Evolutionary conservation across 345 rosid species (phyloP).

Genomic region (Syzygium jambos): DNA sequence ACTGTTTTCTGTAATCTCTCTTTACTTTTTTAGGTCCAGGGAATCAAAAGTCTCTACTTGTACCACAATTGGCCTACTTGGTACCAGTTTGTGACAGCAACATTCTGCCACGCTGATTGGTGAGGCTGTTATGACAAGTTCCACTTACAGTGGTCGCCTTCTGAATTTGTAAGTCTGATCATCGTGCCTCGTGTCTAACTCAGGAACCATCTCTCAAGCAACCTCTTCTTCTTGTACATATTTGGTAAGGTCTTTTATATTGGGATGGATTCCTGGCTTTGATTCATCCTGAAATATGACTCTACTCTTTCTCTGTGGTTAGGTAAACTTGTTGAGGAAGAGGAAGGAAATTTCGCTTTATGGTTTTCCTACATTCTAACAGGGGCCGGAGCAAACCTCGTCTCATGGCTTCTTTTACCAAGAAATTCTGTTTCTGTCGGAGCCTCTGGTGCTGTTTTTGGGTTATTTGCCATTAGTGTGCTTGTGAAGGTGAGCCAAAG

Average conservation of each 20-base stretch:
- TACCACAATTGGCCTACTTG: constrained; percentile 75
- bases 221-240: constrained; percentile 91
- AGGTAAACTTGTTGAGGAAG: constrained; percentile 97
- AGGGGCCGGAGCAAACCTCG: constrained; percentile 84
- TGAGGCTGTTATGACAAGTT: constrained; percentile 22
- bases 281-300: neutral
- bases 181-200: neutral
- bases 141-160: neutral
- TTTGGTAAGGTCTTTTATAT: constrained; percentile 52
- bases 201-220: constrained; percentile 97
- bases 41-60: constrained; percentile 59
- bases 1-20: neutral
- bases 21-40: constrained; percentile 28
- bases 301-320: constrained; percentile 3
- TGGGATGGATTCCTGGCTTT: neutral
- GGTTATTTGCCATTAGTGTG: constrained; percentile 79
- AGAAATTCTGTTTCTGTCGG: constrained; percentile 89
- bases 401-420: constrained; percentile 88
- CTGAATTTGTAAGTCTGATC: constrained; percentile 1
- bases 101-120: constrained; percentile 95
- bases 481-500: constrained; percentile 64
- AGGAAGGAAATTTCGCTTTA: constrained; percentile 73
- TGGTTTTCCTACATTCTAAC: constrained; percentile 80
- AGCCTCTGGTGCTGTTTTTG: constrained; percentile 95
- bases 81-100: constrained; percentile 89